These are phyloP conservation scores for Kluyveromyces sp. DNA, from an alignment of 1,139 yeast species.

Conservation along the genomic window DNA sequence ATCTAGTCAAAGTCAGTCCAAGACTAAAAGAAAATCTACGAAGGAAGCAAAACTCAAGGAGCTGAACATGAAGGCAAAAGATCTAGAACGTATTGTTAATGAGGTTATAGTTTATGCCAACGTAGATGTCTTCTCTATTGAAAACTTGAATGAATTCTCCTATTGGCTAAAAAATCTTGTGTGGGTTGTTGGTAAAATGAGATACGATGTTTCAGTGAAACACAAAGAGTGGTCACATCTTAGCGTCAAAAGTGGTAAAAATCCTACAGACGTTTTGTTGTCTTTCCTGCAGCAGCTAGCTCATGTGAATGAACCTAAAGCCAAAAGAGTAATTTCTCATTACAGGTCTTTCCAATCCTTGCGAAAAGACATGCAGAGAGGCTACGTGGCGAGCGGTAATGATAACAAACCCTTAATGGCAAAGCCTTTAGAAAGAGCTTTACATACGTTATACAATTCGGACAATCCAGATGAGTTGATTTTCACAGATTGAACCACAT, in stretches of 20 bases:
- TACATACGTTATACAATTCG: slow-evolving; percentile 43
- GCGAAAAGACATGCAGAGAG: slow-evolving; percentile 30
- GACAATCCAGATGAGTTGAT: slow-evolving; percentile 44
- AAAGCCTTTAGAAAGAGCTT: slow-evolving; percentile 39
- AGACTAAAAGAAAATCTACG: slow-evolving; percentile 13
- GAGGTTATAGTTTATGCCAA: slow-evolving; percentile 39
- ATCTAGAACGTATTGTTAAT: slow-evolving; percentile 30
- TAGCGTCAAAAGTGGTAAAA: slow-evolving; percentile 47
- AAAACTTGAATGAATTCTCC: slow-evolving; percentile 42
- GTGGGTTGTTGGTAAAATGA: slow-evolving; percentile 45
- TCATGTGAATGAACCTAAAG: slow-evolving; percentile 42
- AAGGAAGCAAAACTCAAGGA: slow-evolving; percentile 16
- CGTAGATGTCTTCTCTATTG: slow-evolving; percentile 43
- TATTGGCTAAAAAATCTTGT: slow-evolving; percentile 52
- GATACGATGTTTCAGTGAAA: slow-evolving; percentile 51
- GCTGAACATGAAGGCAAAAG: slow-evolving; percentile 21
- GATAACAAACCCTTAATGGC: slow-evolving; percentile 38
- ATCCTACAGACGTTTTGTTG: slow-evolving; percentile 40
- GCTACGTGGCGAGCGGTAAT: slow-evolving; percentile 23
- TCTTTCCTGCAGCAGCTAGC: slow-evolving; percentile 50
- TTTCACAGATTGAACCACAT: slow-evolving; percentile 11
- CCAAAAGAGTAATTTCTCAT: slow-evolving; percentile 31
- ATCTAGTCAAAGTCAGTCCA: slow-evolving; percentile 10
- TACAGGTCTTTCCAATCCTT: slow-evolving; percentile 38
- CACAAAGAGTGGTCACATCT: slow-evolving; percentile 48